Percentiles rank a stretch among this genome's conserved stretches.
phyloP scores from a whole-genome alignment of 306 rosid genomes.

The Fragaria nilgerrensis region DNA sequence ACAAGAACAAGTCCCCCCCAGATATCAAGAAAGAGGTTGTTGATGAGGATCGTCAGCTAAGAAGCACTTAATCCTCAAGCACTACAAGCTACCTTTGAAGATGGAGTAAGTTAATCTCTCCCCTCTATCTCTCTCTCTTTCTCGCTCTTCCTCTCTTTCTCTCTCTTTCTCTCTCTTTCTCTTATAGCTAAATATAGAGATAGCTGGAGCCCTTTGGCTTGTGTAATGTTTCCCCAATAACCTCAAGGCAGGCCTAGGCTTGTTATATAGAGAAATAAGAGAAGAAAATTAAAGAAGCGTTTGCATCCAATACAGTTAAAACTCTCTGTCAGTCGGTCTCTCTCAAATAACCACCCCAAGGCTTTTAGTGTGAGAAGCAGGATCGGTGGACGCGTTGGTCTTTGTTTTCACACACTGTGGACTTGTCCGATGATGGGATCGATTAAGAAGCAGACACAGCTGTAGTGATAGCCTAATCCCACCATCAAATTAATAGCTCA shows the following conservation, averaged over 20 bases:
- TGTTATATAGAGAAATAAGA: not conserved
- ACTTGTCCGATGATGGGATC: not conserved
- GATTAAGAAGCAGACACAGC: constrained; percentile 3
- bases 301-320: constrained; percentile 6
- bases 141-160: no score
- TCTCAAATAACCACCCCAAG: not conserved
- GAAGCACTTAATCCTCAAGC: not conserved
- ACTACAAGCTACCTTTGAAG: not conserved
- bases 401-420: not conserved
- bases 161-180: not conserved
- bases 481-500: not conserved
- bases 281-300: not conserved
- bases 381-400: not conserved
- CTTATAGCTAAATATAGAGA: not conserved
- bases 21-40: not conserved
- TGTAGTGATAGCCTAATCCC: not conserved
- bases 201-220: not conserved
- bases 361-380: not conserved
- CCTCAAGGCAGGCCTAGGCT: not conserved
- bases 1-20: not conserved
- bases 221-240: not conserved
- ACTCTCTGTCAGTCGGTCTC: not conserved
- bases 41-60: not conserved
- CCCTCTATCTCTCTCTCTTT: no score
- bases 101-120: not conserved